Evolutionary conservation across 2,329 filamentous ascomycete genomes (phyloP).

Genomic region (Colletotrichum sp.): DNA sequence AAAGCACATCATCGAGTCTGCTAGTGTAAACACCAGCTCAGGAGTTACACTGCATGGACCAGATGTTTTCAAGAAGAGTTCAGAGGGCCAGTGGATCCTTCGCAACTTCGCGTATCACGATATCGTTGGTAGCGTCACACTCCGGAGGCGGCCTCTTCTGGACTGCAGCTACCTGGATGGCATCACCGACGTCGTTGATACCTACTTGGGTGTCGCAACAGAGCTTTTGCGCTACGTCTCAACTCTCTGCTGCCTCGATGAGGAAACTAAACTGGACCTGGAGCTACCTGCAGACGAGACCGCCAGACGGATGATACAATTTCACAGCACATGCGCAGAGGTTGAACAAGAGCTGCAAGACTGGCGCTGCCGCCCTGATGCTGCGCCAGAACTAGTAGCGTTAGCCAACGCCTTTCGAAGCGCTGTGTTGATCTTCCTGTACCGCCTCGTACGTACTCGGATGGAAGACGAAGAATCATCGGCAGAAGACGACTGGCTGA

Average conservation of each 20-base stretch:
- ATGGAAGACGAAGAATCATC: neutral
- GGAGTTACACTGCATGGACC: neutral
- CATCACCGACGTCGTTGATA: constrained; percentile 21
- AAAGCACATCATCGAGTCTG: constrained; percentile 17
- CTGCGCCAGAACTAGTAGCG: neutral
- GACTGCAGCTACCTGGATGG: constrained; percentile 15
- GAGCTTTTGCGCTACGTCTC: constrained; percentile 10
- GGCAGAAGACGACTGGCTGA: neutral
- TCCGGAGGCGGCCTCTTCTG: constrained; percentile 11
- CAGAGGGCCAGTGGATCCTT: constrained; percentile 21
- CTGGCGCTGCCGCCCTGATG: constrained; percentile 3
- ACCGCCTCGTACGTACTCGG: neutral
- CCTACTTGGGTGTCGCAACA: constrained; percentile 19
- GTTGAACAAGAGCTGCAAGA: constrained; percentile 8
- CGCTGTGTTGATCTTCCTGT: constrained; percentile 4
- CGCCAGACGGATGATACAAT: neutral
- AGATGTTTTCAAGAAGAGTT: constrained; percentile 15
- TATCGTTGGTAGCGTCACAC: constrained; percentile 12
- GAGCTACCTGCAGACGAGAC: neutral
- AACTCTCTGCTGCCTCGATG: neutral
- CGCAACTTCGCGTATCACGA: constrained; percentile 24
- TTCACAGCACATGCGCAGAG: neutral
- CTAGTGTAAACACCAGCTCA: neutral
- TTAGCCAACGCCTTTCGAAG: constrained; percentile 7
- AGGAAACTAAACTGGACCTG: neutral